Percentiles rank a stretch among this genome's conserved stretches.
These are phyloP conservation scores for Fusarium sacchari DNA, from an alignment of 2,329 filamentous ascomycete genomes.

Conservation along the genomic window DNA sequence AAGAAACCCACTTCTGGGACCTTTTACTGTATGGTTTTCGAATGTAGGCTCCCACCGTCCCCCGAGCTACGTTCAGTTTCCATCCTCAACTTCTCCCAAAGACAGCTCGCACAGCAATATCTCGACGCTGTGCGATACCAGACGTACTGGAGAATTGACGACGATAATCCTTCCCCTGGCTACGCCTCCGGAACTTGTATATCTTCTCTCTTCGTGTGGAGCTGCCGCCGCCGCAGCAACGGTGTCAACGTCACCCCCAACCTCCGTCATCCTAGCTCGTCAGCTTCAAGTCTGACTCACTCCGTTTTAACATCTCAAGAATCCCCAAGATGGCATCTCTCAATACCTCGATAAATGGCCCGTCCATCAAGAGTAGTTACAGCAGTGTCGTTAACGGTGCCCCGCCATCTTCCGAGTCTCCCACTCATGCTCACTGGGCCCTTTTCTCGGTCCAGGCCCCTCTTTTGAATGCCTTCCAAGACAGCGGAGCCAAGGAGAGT, in stretches of 20 bases:
- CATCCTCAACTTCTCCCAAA: slow-evolving; percentile 28
- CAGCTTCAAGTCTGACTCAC: slow-evolving; percentile 35
- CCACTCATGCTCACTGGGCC: slow-evolving; percentile 92
- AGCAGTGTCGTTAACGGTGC: slow-evolving; percentile 66
- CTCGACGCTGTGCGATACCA: slow-evolving; percentile 15
- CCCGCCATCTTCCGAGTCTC: slow-evolving; percentile 67
- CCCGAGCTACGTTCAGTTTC: slow-evolving; percentile 15
- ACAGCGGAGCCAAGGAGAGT: slow-evolving; percentile 87
- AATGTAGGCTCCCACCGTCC: slow-evolving; percentile 20
- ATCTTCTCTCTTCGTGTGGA: slow-evolving; percentile 36
- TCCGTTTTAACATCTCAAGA: slow-evolving; percentile 22
- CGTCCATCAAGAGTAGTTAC: slow-evolving; percentile 86
- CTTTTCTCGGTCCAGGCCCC: slow-evolving; percentile 93
- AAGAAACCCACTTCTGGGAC: slow-evolving; percentile 17
- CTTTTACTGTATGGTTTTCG: background rate
- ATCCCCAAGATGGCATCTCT: slow-evolving; percentile 75
- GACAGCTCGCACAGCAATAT: slow-evolving; percentile 15
- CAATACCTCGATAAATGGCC: slow-evolving; percentile 81
- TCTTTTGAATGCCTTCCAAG: slow-evolving; percentile 91
- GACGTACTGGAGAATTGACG: slow-evolving; percentile 8
- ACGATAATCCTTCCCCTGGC: slow-evolving; percentile 1
- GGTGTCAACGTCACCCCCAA: slow-evolving; percentile 44
- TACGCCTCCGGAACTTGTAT: slow-evolving; percentile 32
- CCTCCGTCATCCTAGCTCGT: slow-evolving; percentile 35
- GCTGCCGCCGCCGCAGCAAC: slow-evolving; percentile 45